These are phyloP conservation scores for Atkinsonella hypoxylon DNA, from an alignment of 2,329 filamentous ascomycete species.

Conservation along the genomic window DNA sequence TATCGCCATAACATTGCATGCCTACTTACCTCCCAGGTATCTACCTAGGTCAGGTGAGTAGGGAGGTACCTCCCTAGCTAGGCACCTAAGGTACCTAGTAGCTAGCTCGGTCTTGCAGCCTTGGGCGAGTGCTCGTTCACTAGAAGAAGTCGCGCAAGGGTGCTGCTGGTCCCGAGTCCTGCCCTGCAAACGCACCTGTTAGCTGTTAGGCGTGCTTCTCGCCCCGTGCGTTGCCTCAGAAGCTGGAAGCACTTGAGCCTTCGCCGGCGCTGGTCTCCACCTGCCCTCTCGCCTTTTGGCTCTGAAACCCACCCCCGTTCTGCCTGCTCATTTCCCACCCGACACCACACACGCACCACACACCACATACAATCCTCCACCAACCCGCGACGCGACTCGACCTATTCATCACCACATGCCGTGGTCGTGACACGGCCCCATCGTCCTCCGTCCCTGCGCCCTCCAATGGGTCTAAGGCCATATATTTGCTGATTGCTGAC, in stretches of 20 bases:
- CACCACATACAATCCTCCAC: conserved; percentile 21
- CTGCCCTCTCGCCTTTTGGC: conserved; percentile 1
- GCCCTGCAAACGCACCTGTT: neutral
- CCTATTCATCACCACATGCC: conserved; percentile 24
- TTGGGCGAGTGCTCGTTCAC: neutral
- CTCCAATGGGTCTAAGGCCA: conserved; percentile 29
- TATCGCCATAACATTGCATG: neutral
- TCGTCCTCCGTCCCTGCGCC: conserved; percentile 27
- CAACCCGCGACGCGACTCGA: conserved; percentile 31
- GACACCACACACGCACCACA: conserved; percentile 14
- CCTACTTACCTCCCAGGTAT: no score
- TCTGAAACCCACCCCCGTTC: conserved; percentile 5
- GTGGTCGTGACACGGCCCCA: conserved; percentile 35
- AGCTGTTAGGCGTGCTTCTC: neutral
- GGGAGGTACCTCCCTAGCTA: no score
- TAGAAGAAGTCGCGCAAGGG: neutral
- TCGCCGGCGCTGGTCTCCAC: conserved; percentile 1
- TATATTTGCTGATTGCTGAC: conserved; percentile 33
- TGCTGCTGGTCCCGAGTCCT: neutral
- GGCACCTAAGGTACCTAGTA: no score
- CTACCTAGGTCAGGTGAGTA: no score
- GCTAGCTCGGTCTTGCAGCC: neutral
- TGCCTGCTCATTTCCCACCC: conserved; percentile 19
- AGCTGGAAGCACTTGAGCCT: no score
- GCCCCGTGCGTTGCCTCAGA: neutral